Percentiles rank a stretch among this genome's conserved stretches.
phyloP scores from a whole-genome alignment of 1,139 yeast genomes.

The Taphrina populina region DNA sequence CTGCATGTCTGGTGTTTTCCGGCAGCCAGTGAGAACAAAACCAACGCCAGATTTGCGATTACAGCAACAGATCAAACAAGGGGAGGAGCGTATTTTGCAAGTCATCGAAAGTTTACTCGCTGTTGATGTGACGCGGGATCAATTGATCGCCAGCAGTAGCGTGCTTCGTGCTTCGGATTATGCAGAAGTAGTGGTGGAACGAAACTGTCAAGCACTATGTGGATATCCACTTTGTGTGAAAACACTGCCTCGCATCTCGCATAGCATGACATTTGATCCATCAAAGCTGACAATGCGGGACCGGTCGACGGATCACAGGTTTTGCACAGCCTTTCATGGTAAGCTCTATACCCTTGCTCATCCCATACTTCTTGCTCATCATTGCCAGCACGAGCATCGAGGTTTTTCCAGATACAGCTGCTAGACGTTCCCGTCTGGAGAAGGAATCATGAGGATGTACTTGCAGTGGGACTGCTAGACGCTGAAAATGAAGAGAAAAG shows the following conservation, averaged over 20 bases:
- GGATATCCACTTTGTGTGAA: slow-evolving; percentile 8
- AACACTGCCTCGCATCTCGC: neutral
- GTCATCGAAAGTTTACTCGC: neutral
- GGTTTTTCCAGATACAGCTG: slow-evolving; percentile 9
- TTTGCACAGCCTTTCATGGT: slow-evolving; percentile 1
- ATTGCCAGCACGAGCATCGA: neutral
- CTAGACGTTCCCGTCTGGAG: slow-evolving; percentile 3
- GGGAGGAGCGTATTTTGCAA: neutral
- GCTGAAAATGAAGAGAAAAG: neutral
- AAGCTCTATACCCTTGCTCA: neutral
- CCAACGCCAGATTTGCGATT: no score
- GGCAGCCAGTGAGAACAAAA: no score
- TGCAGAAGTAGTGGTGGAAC: neutral
- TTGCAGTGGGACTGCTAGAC: neutral
- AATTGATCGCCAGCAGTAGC: neutral
- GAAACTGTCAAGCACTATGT: slow-evolving; percentile 5
- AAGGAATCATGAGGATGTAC: neutral
- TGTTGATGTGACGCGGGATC: neutral
- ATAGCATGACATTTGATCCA: neutral
- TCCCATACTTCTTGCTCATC: no score
- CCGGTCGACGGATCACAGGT: neutral
- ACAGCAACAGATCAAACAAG: no score
- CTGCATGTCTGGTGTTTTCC: no score
- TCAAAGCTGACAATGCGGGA: neutral
- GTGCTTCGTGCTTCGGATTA: slow-evolving; percentile 2